Conservation (phyloP, 176 grass and related monocot species). For the Thinopyrum elongatum region DNA sequence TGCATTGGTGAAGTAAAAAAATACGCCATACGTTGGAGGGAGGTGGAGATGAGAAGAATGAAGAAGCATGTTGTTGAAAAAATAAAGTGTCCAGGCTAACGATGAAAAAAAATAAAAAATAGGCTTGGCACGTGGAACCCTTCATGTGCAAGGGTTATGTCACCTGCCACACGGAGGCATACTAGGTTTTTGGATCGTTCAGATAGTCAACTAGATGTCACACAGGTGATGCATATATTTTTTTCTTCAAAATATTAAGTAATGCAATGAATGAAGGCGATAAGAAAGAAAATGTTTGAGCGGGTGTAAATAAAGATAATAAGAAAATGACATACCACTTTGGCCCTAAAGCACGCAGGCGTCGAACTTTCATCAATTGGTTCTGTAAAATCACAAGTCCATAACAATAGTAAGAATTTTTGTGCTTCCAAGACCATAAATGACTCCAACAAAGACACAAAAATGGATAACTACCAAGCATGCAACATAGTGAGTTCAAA, state of each 20-base stretch:
- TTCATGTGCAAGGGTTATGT: too few relatives aligned
- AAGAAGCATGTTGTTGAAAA: not conserved
- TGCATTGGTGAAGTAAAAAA: not conserved
- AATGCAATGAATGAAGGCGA: not conserved
- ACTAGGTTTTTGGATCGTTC: not conserved
- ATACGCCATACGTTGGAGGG: not conserved
- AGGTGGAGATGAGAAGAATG: not conserved
- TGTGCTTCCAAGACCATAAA: not conserved
- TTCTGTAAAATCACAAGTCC: slow-evolving; percentile 46
- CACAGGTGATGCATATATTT: not conserved
- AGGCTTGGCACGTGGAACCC: not conserved
- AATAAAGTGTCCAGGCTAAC: not conserved
- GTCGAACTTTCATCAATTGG: slow-evolving; percentile 57
- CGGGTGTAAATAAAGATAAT: not conserved
- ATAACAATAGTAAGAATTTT: slow-evolving; percentile 13
- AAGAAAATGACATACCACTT: slow-evolving; percentile 51
- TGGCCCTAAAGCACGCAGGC: slow-evolving; percentile 49
- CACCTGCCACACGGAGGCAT: not conserved
- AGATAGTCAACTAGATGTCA: not conserved
- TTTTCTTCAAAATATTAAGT: not conserved
- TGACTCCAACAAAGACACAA: not conserved
- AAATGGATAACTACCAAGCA: slow-evolving; percentile 2
- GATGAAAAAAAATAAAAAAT: not conserved
- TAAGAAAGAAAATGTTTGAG: slow-evolving; percentile 9
- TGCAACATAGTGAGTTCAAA: slow-evolving; percentile 18